Base-by-base conservation (phyloP, 169 alveolate genomes). In the Theileria luwenshuni region DNA sequence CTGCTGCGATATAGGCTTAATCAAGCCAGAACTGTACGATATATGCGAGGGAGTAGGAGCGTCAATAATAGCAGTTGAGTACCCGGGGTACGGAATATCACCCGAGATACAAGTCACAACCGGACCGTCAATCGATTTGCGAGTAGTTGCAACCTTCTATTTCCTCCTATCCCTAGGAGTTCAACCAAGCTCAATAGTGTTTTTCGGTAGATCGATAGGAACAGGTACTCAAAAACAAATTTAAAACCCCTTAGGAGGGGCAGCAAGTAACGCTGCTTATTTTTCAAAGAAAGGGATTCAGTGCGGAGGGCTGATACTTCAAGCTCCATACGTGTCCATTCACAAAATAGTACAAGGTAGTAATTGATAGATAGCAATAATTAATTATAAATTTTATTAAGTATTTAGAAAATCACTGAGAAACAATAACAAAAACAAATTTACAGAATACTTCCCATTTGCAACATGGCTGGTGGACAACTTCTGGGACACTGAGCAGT, bases 1-100 rank as follows among this genome's bases (percentile, higher is more conserved):
- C 68, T 90, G 94, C n/a, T 92, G 95, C 69, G 95, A 92, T 75
- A 69, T 92, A 58, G 95, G 95, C 19, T 92, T 85, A 49, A 90
- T 92, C 19, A 74, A 79, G 69, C 94, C 92, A 19, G 95, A 92
- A 60, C 49, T 92, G 65, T 58, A 79, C 47, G 74, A 79, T 21
- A 65, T 92, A 30, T 38, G 77, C 42, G 90, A 85, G 35, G 84
- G 67, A 47, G 69, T 92, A 38, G 77, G 84, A 42, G 90, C 70
- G n/a, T 76, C 90, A 32, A 70, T 91, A 42, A 45, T 85, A 62
- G 94, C 95, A 15, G 90, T 92, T 30, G 95, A 92, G 69, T 92
- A 85, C 75, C 91, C 93, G 17, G 95, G 95, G 13, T 79, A 90
- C 51, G 94, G 94, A 27, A 47, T 84, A 13, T 72, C 90, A 15